Base-by-base conservation (phyloP, 768 basidiomycete genomes). In the Xerocomellus chrysenteron region DNA sequence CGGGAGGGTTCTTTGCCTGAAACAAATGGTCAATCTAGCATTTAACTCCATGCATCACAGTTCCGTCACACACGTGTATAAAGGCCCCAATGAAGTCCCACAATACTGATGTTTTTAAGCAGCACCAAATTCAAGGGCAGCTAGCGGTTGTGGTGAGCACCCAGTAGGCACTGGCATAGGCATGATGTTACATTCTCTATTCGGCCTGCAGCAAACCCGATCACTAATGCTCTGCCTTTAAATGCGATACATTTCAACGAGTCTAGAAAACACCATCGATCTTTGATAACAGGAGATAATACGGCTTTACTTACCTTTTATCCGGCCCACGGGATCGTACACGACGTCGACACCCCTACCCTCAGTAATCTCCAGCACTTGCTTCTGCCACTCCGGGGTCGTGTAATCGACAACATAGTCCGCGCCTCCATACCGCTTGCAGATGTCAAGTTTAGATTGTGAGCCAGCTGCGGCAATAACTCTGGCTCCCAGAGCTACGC, bases 401-500 rank as follows among this genome's bases (percentile, higher is more conserved):
- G 78, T 83, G 68, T 99, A 99, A 69, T 98, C 82, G 11, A 99
- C 76, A 5, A 77, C 80, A 63, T 86, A 79, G 69, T 99, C 94
- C 1, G 94, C 97, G 9, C 90, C 90, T 12, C 92, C 94, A 50
- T 82, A 75, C 24, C 77, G 77, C 61, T 82, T 86, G 47, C 87
- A 88, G 37, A 98, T 79, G 28, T 90, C 84, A 8, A 96, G 77
- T 71, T 99, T 99, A 41, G 79, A 74, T 32, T 77, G 76, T 16
- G 91, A 90, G 28, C 92, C 84, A 21, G 92, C 93, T 0, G 94
- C 95, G 1, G 94, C 97, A 62, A 99, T 98, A 21, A 99, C 97
- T 64, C 84, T 92, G 39, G 92, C 95, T 26, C 94, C 96, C 46
- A 97, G 79, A 9, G 82, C 94, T 94, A 56, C 7, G 35, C 40